phyloP scores from a whole-genome alignment of 1,139 yeast genomes.

The Diutina sp. region DNA sequence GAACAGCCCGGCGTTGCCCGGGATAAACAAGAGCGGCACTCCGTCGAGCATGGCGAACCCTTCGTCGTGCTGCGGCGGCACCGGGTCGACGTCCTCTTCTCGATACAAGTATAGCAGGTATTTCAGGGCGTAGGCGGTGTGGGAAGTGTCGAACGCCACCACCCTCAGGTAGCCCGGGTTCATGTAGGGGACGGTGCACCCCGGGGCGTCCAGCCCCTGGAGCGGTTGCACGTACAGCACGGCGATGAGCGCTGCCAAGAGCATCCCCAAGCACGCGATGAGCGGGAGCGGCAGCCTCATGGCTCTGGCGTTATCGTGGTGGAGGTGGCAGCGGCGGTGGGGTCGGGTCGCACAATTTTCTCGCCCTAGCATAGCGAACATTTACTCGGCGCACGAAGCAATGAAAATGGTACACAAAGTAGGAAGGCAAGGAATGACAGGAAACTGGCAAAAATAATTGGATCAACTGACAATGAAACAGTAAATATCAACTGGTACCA shows the following conservation, averaged over 20 bases:
- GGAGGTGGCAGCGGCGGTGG: neutral
- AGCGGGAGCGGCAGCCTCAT: neutral
- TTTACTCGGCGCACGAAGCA: no score
- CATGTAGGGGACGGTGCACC: conserved; percentile 28
- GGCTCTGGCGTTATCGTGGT: neutral
- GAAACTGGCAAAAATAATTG: no score
- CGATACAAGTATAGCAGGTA: conserved; percentile 73
- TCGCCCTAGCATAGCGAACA: no score
- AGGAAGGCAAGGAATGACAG: no score
- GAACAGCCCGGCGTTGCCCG: conserved; percentile 96
- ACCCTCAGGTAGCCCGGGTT: conserved; percentile 68
- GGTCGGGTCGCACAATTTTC: neutral
- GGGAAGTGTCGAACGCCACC: conserved; percentile 55
- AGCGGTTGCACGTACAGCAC: neutral
- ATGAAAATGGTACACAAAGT: no score
- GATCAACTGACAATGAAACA: no score
- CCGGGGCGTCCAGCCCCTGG: neutral
- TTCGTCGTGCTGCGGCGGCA: conserved; percentile 25
- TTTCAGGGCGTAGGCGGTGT: conserved; percentile 64
- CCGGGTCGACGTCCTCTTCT: conserved; percentile 59
- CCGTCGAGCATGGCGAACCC: conserved; percentile 38
- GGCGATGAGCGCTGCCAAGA: neutral
- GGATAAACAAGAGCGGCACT: conserved; percentile 81
- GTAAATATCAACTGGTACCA: no score
- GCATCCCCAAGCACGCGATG: neutral